Evolutionary conservation across 495 filamentous ascomycete species (phyloP).

Genomic region (Parathielavia hyrcaniae): DNA sequence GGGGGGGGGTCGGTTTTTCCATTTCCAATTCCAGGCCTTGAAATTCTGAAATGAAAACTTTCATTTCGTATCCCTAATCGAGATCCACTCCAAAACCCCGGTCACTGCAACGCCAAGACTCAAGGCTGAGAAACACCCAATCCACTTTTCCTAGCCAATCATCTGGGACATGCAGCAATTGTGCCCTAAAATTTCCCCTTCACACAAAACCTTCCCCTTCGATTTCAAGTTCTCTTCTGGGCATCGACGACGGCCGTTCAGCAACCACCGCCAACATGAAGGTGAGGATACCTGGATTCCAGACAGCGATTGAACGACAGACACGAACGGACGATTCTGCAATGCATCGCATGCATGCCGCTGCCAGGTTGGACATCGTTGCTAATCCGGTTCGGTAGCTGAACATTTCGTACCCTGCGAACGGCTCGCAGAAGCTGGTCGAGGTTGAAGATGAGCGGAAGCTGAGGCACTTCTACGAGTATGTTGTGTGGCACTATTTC

Average conservation of each 20-base stretch:
- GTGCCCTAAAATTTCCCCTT: conserved; percentile 31
- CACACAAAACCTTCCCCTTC: conserved; percentile 37
- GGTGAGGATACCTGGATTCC: conserved; percentile 19
- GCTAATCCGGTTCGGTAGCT: conserved; percentile 52
- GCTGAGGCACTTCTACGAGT: conserved; percentile 54
- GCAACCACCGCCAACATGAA: conserved; percentile 38
- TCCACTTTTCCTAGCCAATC: conserved; percentile 20
- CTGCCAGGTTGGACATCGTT: conserved; percentile 1
- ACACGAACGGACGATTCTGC: neutral
- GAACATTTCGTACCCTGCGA: conserved; percentile 97
- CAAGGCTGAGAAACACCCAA: conserved; percentile 1
- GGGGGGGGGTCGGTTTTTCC: too few species aligned
- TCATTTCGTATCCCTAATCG: too few species aligned
- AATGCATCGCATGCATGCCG: neutral
- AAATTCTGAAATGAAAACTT: too few species aligned
- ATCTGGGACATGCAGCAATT: conserved; percentile 17
- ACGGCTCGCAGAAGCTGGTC: conserved; percentile 98
- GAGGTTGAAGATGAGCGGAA: conserved; percentile 97
- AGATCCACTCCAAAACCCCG: too few species aligned
- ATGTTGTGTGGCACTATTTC: conserved; percentile 28
- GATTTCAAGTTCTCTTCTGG: conserved; percentile 27
- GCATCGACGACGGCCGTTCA: conserved; percentile 33
- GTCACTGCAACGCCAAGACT: neutral
- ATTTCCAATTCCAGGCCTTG: too few species aligned
- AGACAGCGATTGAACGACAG: neutral